Conservation (phyloP, 805 yeast genomes). For the Nakazawaea holstii region DNA sequence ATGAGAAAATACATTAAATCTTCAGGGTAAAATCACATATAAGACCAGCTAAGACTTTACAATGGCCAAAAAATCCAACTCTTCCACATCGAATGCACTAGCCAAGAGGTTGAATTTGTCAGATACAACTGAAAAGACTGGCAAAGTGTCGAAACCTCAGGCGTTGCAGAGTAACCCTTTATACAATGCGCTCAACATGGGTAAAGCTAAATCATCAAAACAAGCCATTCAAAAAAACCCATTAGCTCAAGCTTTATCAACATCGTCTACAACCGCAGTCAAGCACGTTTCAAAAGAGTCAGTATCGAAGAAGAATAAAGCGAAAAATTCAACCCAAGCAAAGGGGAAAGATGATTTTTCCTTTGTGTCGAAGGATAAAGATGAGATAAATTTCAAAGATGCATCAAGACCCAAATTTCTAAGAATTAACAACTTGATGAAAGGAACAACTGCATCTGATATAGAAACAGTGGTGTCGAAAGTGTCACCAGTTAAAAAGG, state of each 20-base stretch:
- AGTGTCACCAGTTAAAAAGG: conserved; percentile 17
- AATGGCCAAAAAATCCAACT: too few species aligned
- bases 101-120: too few species aligned
- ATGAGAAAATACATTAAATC: too few species aligned
- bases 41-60: too few species aligned
- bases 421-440: conserved; percentile 24
- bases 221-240: background rate
- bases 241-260: background rate
- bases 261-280: background rate
- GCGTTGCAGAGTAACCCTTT: background rate
- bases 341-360: background rate
- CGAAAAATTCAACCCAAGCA: background rate
- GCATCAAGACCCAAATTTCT: conserved; percentile 19
- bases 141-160: background rate
- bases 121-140: background rate
- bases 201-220: background rate
- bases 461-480: conserved; percentile 19
- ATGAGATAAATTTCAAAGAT: conserved; percentile 18
- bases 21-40: too few species aligned
- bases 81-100: too few species aligned
- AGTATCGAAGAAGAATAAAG: background rate
- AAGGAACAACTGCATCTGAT: conserved; percentile 25
- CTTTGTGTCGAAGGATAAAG: background rate
- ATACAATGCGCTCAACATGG: background rate
- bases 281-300: too few species aligned